Evolutionary conservation across 805 yeast species (phyloP), one percentile per base, ranked within the genome.

Genomic region (Yamadazyma insecticola): DNA sequence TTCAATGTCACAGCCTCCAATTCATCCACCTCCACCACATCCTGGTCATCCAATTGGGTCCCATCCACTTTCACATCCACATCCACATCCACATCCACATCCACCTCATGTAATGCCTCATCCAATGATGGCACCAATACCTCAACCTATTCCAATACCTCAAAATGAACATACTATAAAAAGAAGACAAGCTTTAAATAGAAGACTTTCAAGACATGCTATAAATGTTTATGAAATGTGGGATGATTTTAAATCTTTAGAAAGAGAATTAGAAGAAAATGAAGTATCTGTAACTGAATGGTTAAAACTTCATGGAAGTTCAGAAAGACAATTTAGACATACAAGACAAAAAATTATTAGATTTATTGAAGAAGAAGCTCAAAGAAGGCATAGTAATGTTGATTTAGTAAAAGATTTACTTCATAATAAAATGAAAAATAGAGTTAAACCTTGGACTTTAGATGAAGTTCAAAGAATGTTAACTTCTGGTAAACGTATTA

Each of bases 391-490:
- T 12, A 13, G 26, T 23, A 26, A 40, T 13, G 50, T 50, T 5
- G 58, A 51, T 32, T 26, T 22, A 4, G 37, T 53, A 8, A 55
- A 53, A 32, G 55, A 55, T 21, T 48, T 48, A 27, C 36, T 55
- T 11, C 56, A 53, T 34, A 36, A 39, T 13, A 52, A 52, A 27
- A 55, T 55, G 60, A 41, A 50, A 27, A 53, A 55, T 30, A 28
- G 57, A 18, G 26, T 39, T 18, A 35, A 55, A 30, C 57, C 59
- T 5, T 53, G 60, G 57, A 55, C 60, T 6, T 39, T 54, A 24
- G 60, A 54, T 33, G 60, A 54, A 37, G 58, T 54, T 6, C 60
- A 54, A 37, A 37, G 60, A 28, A 53, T 53, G 60, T 40, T 54
- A 23, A 53, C 58, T 10, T 39, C 52, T 8, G 49, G 51, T 8